phyloP scores from a whole-genome alignment of 1,284 basidiomycete species.

The Pseudozyma thailandica region DNA sequence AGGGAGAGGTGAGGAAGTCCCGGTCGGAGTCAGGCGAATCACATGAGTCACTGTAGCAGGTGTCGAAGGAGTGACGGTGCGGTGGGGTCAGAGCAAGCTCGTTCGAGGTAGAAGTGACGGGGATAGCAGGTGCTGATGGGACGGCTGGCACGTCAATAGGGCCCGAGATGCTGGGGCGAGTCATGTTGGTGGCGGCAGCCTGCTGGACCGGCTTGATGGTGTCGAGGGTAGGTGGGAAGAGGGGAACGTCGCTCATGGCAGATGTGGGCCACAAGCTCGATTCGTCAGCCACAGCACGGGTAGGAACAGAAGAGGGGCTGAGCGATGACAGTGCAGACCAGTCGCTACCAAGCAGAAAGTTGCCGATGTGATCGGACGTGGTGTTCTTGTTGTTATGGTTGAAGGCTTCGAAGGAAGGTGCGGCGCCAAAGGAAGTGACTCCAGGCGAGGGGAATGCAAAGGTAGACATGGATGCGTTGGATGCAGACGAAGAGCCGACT shows the following conservation, averaged over 20 bases:
- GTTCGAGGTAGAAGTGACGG: slow-evolving; percentile 2
- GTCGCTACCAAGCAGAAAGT: slow-evolving; percentile 41
- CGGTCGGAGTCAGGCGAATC: slow-evolving; percentile 48
- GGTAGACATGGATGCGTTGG: slow-evolving; percentile 27
- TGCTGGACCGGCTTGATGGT: slow-evolving; percentile 18
- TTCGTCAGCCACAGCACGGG: slow-evolving; percentile 10
- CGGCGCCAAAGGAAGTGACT: slow-evolving; percentile 19
- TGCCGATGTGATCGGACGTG: slow-evolving; percentile 29
- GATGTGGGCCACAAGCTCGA: slow-evolving; percentile 6
- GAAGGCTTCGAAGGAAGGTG: slow-evolving; percentile 17
- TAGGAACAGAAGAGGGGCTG: slow-evolving; percentile 15
- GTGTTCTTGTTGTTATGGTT: slow-evolving; percentile 19
- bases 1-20: slow-evolving; percentile 48
- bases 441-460: slow-evolving; percentile 16
- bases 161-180: not conserved
- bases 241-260: slow-evolving; percentile 10
- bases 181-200: not conserved
- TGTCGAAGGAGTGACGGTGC: slow-evolving; percentile 41
- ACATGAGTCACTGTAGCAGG: slow-evolving; percentile 38
- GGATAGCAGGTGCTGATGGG: not conserved
- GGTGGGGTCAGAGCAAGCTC: slow-evolving; percentile 27
- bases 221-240: slow-evolving; percentile 18
- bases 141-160: not conserved
- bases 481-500: slow-evolving; percentile 17
- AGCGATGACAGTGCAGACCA: slow-evolving; percentile 44